Base-by-base conservation (phyloP, 345 rosid species). In the Zanthoxylum bungeanum region DNA sequence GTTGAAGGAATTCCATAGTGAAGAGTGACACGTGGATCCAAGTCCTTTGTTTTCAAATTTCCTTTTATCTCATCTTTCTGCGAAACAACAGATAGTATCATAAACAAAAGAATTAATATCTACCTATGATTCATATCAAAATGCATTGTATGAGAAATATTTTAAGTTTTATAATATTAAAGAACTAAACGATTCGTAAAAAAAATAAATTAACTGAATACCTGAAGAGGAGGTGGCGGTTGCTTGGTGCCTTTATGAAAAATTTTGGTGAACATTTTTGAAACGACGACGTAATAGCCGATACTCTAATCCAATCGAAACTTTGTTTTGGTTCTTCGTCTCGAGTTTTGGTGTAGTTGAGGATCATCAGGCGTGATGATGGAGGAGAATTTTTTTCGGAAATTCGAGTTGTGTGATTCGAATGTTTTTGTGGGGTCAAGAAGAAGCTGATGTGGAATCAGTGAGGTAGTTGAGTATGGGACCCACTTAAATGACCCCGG, bases 1-100 rank as follows among this genome's bases (percentile, higher is more conserved):
- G 98, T 86, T 1, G 89, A 80, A 7, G 98, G 98, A 42, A 94
- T 78, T 31, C 97, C 97, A 79, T 82, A 86, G 78, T 94, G 98
- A 68, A 87, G 16, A 57, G 76, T 68, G 58, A 87, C 31, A 39
- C 76, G 86, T 2, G 92, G 88, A 68, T 86, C 78, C 82, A 94
- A 68, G 62, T 92, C 89, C 60, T 74, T 65, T 19, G 70, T 37
- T 37, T 71, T 50, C 81, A 66, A 70, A 64, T 69, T 71, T 81
- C 75, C 87, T 71, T 69, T 69, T 16, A 70, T 46, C 66, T 34
- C 78, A 31, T 66, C 36, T 49, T 44, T 52, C 71, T 50, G 71
- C 22, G 66, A 2, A 16, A 49, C 19, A 49, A 49, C 5, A 8
- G 60, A 57, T 31, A 9, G 28, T 28, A 21, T 57, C 21, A 57